Conservation (phyloP, 2,329 filamentous ascomycete species). For the Colletotrichum euphorbiae region DNA sequence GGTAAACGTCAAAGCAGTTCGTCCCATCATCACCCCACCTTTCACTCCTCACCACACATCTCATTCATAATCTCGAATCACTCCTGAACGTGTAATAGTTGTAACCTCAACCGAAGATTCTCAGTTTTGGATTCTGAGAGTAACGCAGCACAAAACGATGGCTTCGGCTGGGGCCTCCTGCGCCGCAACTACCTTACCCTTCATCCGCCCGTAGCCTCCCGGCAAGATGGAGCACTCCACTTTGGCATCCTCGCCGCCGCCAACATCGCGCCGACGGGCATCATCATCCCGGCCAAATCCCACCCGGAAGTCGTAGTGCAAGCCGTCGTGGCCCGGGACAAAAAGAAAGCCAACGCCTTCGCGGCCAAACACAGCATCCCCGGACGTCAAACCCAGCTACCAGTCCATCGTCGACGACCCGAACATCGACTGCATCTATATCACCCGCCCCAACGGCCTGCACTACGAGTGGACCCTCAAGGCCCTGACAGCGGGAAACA, state of each 20-base stretch:
- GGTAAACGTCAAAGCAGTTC: too few species aligned
- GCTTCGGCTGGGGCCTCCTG: conserved; percentile 24
- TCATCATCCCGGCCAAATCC: conserved; percentile 61
- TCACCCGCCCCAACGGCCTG: conserved; percentile 58
- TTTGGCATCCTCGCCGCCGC: conserved; percentile 58
- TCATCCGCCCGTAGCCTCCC: conserved; percentile 17
- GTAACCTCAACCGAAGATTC: too few species aligned
- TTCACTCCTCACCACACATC: too few species aligned
- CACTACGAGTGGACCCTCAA: conserved; percentile 60
- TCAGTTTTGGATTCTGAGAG: too few species aligned
- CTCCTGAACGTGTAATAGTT: too few species aligned
- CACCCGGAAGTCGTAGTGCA: conserved; percentile 66
- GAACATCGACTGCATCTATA: conserved; percentile 60
- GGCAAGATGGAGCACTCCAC: conserved; percentile 44
- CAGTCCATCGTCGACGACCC: conserved; percentile 54
- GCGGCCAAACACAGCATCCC: conserved; percentile 64
- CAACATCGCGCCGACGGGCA: conserved; percentile 53
- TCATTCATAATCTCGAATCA: too few species aligned
- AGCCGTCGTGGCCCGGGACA: conserved; percentile 64
- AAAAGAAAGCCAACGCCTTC: conserved; percentile 58
- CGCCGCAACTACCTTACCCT: conserved; percentile 26
- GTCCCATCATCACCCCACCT: too few species aligned
- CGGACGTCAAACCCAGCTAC: conserved; percentile 61
- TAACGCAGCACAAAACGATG: not conserved
- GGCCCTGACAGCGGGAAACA: conserved; percentile 61